These are phyloP conservation scores for Dendrobium huoshanense DNA, from an alignment of 106 monocot genomes.

Conservation along the genomic window DNA sequence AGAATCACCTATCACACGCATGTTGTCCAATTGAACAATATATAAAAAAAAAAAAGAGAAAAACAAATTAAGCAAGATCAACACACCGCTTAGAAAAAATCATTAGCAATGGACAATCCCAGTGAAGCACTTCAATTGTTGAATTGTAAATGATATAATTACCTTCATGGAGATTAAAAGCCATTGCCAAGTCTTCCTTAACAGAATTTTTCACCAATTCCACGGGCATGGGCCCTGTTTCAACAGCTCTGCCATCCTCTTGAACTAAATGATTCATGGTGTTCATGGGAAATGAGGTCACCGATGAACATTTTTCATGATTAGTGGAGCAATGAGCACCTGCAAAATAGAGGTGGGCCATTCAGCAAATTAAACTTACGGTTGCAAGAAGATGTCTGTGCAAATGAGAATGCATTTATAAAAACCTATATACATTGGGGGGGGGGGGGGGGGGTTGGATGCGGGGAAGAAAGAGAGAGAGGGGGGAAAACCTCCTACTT, in stretches of 20 bases:
- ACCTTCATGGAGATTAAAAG: slow-evolving; percentile 21
- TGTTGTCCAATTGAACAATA: background rate
- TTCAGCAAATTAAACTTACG: background rate
- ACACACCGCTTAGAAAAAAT: no score
- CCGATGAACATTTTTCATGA: slow-evolving; percentile 5
- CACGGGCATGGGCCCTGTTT: slow-evolving; percentile 30
- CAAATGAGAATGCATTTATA: background rate
- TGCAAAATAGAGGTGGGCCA: background rate
- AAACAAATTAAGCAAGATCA: background rate
- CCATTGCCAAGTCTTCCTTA: slow-evolving; percentile 6
- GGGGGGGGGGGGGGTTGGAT: no score
- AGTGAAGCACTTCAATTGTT: background rate
- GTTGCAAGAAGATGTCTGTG: background rate
- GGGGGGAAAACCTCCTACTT: slow-evolving; percentile 10
- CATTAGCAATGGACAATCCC: background rate
- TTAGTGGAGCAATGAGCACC: slow-evolving; percentile 24
- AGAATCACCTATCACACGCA: background rate
- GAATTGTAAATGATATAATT: slow-evolving; percentile 1
- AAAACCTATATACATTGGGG: background rate
- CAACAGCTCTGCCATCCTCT: slow-evolving; percentile 21
- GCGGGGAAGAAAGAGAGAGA: background rate
- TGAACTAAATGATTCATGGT: slow-evolving; percentile 8
- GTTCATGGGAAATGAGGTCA: background rate
- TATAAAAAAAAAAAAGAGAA: background rate
- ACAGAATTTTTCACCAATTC: slow-evolving; percentile 31